Evolutionary conservation across 2,329 filamentous ascomycete genomes (phyloP).

Genomic region (Xylariaceae sp.): DNA sequence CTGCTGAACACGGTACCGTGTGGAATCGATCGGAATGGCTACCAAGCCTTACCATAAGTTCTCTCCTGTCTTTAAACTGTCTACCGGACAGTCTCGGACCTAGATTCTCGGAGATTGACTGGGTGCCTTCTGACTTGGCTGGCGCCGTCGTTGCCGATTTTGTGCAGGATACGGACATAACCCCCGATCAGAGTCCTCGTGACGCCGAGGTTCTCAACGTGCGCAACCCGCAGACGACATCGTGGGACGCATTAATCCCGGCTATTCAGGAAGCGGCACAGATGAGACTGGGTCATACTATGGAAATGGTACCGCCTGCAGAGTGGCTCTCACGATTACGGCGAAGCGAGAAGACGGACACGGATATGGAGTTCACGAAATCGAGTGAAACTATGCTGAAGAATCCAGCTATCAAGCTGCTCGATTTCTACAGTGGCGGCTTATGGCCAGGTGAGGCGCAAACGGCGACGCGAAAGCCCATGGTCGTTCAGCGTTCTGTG

Average conservation of each 20-base stretch:
- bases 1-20: conserved; percentile 2
- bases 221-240: conserved; percentile 5
- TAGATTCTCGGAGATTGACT: conserved; percentile 12
- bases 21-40: conserved; percentile 14
- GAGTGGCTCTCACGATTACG: not conserved
- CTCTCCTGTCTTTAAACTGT: not conserved
- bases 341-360: not conserved
- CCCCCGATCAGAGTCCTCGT: not conserved
- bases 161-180: not conserved
- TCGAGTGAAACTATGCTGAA: not conserved
- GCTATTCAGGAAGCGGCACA: not conserved
- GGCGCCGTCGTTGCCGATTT: conserved; percentile 8
- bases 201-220: conserved; percentile 12
- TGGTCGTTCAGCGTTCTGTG: conserved; percentile 14
- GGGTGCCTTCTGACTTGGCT: conserved; percentile 12
- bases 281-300: not conserved
- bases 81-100: conserved; percentile 9
- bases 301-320: not conserved
- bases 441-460: conserved; percentile 4
- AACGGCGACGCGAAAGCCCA: conserved; percentile 8
- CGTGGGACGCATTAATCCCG: conserved; percentile 3
- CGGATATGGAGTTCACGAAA: not conserved
- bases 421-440: conserved; percentile 28
- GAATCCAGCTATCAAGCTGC: conserved; percentile 30
- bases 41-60: conserved; percentile 12